phyloP scores from a whole-genome alignment of 2,329 filamentous ascomycete genomes.

The Ophiocordyceps australis region DNA sequence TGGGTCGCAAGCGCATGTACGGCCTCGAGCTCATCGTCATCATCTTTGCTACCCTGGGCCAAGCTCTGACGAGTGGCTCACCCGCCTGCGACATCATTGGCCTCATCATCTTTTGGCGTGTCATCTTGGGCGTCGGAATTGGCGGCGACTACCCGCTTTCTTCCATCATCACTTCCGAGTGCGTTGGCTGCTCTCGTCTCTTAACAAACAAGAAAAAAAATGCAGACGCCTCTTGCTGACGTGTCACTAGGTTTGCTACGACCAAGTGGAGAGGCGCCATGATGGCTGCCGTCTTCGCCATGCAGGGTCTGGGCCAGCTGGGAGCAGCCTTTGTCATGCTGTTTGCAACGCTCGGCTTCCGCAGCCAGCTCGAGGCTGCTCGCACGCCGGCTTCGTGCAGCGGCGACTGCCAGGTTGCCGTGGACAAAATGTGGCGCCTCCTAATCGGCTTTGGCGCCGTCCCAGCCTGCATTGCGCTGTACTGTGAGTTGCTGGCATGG shows the following conservation, averaged over 20 bases:
- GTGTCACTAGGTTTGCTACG: conserved; percentile 37
- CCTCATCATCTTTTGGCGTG: conserved; percentile 63
- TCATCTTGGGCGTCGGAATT: conserved; percentile 40
- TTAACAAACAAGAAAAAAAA: not conserved
- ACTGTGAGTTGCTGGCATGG: conserved; percentile 37
- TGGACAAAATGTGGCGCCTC: conserved; percentile 78
- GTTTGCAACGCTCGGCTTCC: conserved; percentile 57
- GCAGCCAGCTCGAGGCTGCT: conserved; percentile 36
- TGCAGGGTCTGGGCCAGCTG: conserved; percentile 74
- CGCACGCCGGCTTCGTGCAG: conserved; percentile 33
- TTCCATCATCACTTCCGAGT: conserved; percentile 74
- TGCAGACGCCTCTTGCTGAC: not conserved
- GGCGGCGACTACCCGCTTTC: conserved; percentile 58
- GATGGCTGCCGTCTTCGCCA: conserved; percentile 75
- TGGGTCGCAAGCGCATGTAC: conserved; percentile 57
- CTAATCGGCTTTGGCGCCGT: conserved; percentile 70
- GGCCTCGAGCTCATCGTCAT: conserved; percentile 66
- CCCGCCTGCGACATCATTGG: conserved; percentile 44
- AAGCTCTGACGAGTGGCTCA: conserved; percentile 47
- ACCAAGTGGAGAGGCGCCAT: conserved; percentile 76
- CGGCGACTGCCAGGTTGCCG: conserved; percentile 19
- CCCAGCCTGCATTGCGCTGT: conserved; percentile 64
- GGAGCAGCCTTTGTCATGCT: conserved; percentile 58
- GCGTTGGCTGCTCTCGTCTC: conserved; percentile 3
- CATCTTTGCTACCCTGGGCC: conserved; percentile 60